phyloP scores from a whole-genome alignment of 805 yeast species.

The Nakazawaea wyomingensis region DNA sequence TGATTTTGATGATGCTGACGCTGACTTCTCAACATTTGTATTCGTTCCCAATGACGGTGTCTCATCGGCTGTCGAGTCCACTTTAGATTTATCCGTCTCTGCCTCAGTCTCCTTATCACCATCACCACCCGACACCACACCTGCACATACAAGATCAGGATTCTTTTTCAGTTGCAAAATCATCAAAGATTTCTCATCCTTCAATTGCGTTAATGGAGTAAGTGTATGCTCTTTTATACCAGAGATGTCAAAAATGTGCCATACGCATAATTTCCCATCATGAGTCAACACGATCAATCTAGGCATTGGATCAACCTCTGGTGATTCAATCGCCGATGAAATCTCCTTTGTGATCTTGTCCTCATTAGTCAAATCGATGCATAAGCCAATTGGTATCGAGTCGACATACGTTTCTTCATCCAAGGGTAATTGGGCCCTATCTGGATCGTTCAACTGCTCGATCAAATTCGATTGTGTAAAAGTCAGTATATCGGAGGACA shows the following conservation, averaged over 20 bases:
- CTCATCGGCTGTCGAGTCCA: no score
- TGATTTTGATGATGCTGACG: no score
- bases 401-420: constrained; percentile 62
- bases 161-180: background rate
- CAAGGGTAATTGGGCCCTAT: constrained; percentile 70
- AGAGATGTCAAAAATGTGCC: constrained; percentile 58
- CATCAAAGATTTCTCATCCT: no score
- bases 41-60: no score
- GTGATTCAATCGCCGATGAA: constrained; percentile 11
- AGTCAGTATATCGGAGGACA: constrained; percentile 58
- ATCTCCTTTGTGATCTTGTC: constrained; percentile 48
- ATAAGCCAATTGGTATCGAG: constrained; percentile 66
- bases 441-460: constrained; percentile 58
- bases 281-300: constrained; percentile 57
- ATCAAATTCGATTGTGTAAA: constrained; percentile 33
- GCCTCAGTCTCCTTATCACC: no score
- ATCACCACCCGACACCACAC: no score
- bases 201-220: constrained; percentile 10
- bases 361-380: constrained; percentile 49
- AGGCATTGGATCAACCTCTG: constrained; percentile 66
- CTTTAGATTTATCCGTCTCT: no score
- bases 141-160: background rate
- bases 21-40: no score
- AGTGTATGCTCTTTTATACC: constrained; percentile 38
- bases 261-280: constrained; percentile 54